phyloP scores from a whole-genome alignment of 305 asterid genomes.

The Fraxinus dipetala region DNA sequence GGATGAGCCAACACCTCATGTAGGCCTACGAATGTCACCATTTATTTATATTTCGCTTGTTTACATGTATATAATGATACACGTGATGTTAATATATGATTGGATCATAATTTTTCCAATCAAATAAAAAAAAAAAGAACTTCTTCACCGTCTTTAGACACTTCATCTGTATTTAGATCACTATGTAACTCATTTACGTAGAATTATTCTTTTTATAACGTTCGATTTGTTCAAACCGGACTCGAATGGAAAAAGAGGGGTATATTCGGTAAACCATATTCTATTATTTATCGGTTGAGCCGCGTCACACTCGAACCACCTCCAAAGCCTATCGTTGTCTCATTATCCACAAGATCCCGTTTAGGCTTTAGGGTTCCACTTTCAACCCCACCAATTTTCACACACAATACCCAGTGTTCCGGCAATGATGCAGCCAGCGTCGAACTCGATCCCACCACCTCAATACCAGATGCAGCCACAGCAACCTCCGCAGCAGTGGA shows the following conservation, averaged over 20 bases:
- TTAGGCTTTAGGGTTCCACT: constrained; percentile 38
- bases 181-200: too few relatives aligned
- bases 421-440: constrained; percentile 56
- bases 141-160: too few relatives aligned
- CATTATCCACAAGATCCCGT: not conserved
- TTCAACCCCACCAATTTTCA: not conserved
- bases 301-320: not conserved
- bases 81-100: too few relatives aligned
- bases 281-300: not conserved
- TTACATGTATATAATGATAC: too few relatives aligned
- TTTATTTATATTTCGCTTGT: too few relatives aligned
- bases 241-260: not conserved
- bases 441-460: constrained; percentile 36
- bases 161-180: too few relatives aligned
- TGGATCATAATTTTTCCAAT: too few relatives aligned
- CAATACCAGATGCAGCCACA: constrained; percentile 22
- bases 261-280: not conserved
- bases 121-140: too few relatives aligned
- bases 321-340: not conserved
- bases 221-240: too few relatives aligned
- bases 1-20: too few relatives aligned
- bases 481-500: constrained; percentile 51
- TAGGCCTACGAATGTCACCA: too few relatives aligned
- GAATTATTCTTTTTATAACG: too few relatives aligned
- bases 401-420: constrained; percentile 24